Conservation (phyloP, 2,329 filamentous ascomycete species). For the Chaetomium strumarium region DNA sequence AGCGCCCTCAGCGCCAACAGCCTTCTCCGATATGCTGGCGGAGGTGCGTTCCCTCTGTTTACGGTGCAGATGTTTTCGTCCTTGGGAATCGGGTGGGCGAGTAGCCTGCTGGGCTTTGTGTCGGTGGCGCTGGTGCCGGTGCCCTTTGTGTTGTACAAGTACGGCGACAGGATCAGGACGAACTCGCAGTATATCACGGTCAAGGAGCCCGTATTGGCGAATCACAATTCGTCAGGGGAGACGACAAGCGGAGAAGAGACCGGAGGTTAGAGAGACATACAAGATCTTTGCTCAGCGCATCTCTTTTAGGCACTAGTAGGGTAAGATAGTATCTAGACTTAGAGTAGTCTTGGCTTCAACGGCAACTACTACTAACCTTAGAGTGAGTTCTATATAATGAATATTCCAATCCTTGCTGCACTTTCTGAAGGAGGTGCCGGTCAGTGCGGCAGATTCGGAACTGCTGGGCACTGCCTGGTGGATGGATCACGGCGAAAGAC, state of each 20-base stretch:
- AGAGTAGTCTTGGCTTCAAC: no score
- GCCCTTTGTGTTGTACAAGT: constrained; percentile 13
- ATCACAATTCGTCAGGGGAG: background rate
- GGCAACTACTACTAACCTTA: no score
- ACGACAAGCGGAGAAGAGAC: background rate
- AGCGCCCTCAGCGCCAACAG: constrained; percentile 12
- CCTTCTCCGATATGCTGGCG: constrained; percentile 6
- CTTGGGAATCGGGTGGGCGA: constrained; percentile 10
- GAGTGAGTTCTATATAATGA: no score
- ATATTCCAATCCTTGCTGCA: no score
- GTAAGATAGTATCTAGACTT: no score
- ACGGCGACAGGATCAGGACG: constrained; percentile 6
- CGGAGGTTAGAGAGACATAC: background rate
- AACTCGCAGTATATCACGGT: constrained; percentile 4
- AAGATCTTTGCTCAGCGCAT: no score
- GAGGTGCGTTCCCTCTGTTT: constrained; percentile 8
- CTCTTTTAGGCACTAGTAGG: no score
- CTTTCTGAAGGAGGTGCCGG: no score
- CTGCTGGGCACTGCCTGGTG: no score
- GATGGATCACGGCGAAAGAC: no score
- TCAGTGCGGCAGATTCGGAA: no score
- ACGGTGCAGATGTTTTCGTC: constrained; percentile 10
- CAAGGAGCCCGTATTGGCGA: background rate
- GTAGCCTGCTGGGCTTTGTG: constrained; percentile 6
- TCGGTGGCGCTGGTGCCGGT: constrained; percentile 10